Evolutionary conservation across 495 filamentous ascomycete genomes (phyloP), one percentile per base, ranked within the genome.

Genomic region (Trichoderma erinaceum): DNA sequence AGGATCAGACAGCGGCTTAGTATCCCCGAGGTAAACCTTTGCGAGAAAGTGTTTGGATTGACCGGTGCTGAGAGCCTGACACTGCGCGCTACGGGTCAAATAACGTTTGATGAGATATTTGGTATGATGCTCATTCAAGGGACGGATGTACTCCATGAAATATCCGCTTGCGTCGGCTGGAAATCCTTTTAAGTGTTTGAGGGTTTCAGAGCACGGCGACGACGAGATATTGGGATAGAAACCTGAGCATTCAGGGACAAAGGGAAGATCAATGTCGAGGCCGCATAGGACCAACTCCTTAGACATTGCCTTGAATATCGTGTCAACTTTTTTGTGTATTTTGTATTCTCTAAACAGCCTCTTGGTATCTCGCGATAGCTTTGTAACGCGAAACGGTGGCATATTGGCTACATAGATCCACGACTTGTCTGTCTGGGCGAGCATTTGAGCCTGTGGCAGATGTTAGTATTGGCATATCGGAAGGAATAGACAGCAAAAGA

Each of bases 321-420:
- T 16, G 0, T 61, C 56, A 61, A 61, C 27, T 3, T 29, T 27
- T 3, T 23, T 15, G 56, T 61, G 56, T 3, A 61, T 13, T 32
- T 61, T 61, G 56, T 61, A 61, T 11, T 61, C 56, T 32, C 56
- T 61, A 18, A 61, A 61, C 0, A 61, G 23, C 56, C 56, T 32
- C 25, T 61, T 61, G 16, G 56, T 61, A 7, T 61, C 27, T 15
- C 56, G 29, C 10, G 56, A 61, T 13, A 61, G 23, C 25, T 61
- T 61, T 11, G 56, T 61, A 32, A 61, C 56, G 25, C 56, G 56
- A 32, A 61, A 61, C 29, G 56, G 56, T 29, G 56, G 56, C 56
- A 61, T 61, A 25, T 61, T 61, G 56, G 56, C 56, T 29, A 61
- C 56, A 32, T 29, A 61, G 56, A 61, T 61, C 56, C 56, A 61